Evolutionary conservation across 208 protist species (phyloP).

Genomic region (Leishmania martiniquensis): DNA sequence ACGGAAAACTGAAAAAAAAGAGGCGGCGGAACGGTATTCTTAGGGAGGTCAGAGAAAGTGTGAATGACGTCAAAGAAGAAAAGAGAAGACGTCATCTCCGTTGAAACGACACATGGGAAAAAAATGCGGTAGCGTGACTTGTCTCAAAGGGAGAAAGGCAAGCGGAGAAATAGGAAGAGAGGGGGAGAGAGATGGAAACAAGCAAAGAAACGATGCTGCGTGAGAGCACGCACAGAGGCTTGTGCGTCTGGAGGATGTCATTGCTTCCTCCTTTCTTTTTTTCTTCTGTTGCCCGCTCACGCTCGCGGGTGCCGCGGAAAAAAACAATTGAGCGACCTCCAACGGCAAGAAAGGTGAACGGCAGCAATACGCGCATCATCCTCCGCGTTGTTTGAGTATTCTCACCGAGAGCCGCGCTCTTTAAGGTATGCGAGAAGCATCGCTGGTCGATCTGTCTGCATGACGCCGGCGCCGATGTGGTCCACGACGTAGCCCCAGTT

Average conservation of each 20-base stretch:
- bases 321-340: neutral
- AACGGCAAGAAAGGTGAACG: neutral
- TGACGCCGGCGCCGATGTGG: conserved; percentile 48
- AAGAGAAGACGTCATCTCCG: no score
- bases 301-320: no score
- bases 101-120: no score
- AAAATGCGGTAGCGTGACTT: no score
- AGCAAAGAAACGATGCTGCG: neutral
- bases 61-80: neutral
- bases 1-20: neutral
- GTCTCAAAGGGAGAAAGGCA: no score
- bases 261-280: neutral
- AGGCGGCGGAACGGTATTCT: neutral
- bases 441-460: conserved; percentile 66
- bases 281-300: no score
- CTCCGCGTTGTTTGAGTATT: neutral
- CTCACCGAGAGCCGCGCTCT: conserved; percentile 32
- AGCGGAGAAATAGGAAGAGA: no score
- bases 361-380: no score
- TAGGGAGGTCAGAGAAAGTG: neutral
- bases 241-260: neutral
- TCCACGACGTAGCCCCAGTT: conserved; percentile 67
- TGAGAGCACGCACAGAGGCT: neutral
- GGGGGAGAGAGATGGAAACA: no score
- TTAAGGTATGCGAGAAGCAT: conserved; percentile 56